Percentiles rank a stretch among this genome's conserved stretches.
Evolutionary conservation across 208 protist genomes (phyloP).

Genomic region (Spongospora subterranea): DNA sequence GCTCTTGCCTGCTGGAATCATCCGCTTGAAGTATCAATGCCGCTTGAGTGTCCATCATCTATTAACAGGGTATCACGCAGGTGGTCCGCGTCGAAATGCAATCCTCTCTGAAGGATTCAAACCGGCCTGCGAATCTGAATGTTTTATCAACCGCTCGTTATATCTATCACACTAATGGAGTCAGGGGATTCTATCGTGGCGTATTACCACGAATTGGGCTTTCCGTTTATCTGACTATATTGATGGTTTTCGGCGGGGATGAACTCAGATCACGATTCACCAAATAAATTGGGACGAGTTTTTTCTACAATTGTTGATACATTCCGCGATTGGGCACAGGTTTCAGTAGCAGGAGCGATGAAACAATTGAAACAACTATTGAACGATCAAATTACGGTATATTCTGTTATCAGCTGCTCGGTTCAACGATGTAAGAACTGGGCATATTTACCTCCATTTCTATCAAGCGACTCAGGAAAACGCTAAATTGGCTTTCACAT

Average conservation of each 20-base stretch:
- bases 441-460: too few species aligned
- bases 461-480: too few species aligned
- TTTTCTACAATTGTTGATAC: too few species aligned
- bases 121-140: neutral
- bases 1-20: constrained; percentile 51
- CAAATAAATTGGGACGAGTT: too few species aligned
- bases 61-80: neutral
- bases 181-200: constrained; percentile 31
- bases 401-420: too few species aligned
- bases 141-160: neutral
- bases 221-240: neutral
- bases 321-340: too few species aligned
- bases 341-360: too few species aligned
- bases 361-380: too few species aligned
- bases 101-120: neutral
- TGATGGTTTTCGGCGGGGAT: constrained; percentile 29
- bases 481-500: too few species aligned
- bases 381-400: too few species aligned
- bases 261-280: neutral
- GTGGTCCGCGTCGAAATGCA: constrained; percentile 54
- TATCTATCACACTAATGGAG: constrained; percentile 18
- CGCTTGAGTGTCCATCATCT: neutral
- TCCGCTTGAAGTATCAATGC: neutral
- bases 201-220: constrained; percentile 41
- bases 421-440: too few species aligned